Conservation (phyloP, 2,329 filamentous ascomycete genomes). For the Fulvia fulva region DNA sequence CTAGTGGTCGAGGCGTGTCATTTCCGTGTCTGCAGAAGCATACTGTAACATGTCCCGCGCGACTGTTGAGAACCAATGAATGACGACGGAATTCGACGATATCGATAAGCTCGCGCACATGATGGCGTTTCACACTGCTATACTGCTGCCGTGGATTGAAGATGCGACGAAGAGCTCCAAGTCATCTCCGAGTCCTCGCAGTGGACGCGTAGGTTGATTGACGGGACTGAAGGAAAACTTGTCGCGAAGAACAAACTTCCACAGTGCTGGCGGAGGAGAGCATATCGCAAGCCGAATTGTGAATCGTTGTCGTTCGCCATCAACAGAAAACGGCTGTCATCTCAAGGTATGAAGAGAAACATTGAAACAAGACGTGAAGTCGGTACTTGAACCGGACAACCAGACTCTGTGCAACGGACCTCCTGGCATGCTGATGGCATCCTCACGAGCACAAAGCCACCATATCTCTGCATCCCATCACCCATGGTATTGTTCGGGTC, state of each 20-base stretch:
- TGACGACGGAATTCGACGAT: background rate
- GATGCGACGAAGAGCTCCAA: background rate
- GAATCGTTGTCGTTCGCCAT: background rate
- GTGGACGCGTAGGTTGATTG: background rate
- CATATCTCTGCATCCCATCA: background rate
- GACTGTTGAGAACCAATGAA: background rate
- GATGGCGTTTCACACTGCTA: background rate
- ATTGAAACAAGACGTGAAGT: background rate
- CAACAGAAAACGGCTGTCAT: background rate
- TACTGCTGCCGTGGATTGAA: background rate
- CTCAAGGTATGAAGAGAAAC: no score
- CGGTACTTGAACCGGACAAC: background rate
- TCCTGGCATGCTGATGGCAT: background rate
- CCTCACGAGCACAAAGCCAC: no score
- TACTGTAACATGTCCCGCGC: background rate
- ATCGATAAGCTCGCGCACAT: background rate
- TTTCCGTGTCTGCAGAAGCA: background rate
- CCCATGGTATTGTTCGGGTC: slow-evolving; percentile 1
- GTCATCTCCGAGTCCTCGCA: background rate
- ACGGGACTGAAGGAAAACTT: background rate
- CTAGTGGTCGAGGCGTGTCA: background rate
- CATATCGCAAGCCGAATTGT: background rate
- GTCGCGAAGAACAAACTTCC: background rate
- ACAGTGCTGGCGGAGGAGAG: background rate
- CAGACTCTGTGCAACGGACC: background rate